Evolutionary conservation across 768 basidiomycete genomes (phyloP).

Genomic region (Collybiopsis luxurians): DNA sequence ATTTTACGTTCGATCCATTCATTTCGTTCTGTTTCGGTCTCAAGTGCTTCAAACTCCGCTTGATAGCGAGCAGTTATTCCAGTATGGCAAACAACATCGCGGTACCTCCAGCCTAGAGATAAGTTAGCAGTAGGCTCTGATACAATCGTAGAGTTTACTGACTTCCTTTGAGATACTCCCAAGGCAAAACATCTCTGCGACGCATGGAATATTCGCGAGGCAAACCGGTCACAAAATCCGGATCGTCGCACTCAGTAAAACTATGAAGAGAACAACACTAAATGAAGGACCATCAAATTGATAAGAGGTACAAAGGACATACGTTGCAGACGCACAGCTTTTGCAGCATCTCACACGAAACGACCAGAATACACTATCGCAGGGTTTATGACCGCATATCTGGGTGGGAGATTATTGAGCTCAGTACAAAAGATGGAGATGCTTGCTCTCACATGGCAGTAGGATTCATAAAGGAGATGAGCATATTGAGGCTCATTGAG

Average conservation of each 20-base stretch:
- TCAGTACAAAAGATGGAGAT: neutral
- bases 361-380: conserved; percentile 25
- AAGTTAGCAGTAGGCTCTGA: too few relatives aligned
- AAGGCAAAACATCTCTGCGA: neutral
- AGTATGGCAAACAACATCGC: neutral
- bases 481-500: conserved; percentile 51
- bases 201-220: neutral
- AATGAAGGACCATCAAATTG: too few relatives aligned
- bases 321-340: conserved; percentile 27
- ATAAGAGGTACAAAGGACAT: too few relatives aligned
- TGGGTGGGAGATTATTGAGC: conserved; percentile 13
- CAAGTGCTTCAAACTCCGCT: neutral
- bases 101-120: neutral
- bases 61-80: neutral
- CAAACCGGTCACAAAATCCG: neutral
- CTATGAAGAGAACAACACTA: too few relatives aligned
- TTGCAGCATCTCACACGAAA: conserved; percentile 31
- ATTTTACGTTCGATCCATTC: neutral
- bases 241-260: neutral
- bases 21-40: neutral
- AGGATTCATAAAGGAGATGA: conserved; percentile 48
- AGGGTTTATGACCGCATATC: conserved; percentile 30
- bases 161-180: neutral
- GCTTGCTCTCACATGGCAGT: conserved; percentile 44
- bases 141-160: neutral